Evolutionary conservation across 305 asterid genomes (phyloP).

Genomic region (Lippia alba): DNA sequence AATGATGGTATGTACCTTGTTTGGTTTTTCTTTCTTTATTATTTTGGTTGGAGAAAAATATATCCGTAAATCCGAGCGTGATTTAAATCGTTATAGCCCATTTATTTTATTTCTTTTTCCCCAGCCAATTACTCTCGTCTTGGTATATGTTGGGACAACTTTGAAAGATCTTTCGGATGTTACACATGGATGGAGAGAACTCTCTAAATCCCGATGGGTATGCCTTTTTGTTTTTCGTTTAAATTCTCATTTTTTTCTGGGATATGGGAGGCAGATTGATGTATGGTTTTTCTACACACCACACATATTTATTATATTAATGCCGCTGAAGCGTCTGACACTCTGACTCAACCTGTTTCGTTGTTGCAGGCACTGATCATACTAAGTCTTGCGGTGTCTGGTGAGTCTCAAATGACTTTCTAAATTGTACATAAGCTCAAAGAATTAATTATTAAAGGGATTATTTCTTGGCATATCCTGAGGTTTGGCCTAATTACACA

Average conservation of each 20-base stretch:
- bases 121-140: slow-evolving; percentile 90
- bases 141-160: slow-evolving; percentile 94
- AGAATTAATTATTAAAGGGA: too few species aligned
- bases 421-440: too few species aligned
- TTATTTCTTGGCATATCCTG: too few species aligned
- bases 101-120: slow-evolving; percentile 20
- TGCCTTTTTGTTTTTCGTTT: slow-evolving; percentile 30
- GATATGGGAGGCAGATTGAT: too few species aligned
- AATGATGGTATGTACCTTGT: slow-evolving; percentile 67
- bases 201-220: slow-evolving; percentile 87
- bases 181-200: slow-evolving; percentile 83
- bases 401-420: slow-evolving; percentile 46
- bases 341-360: slow-evolving; percentile 16
- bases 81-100: slow-evolving; percentile 3
- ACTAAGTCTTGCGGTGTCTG: slow-evolving; percentile 73
- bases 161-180: slow-evolving; percentile 94
- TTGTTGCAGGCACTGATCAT: slow-evolving; percentile 65
- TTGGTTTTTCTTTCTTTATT: too few species aligned
- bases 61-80: not conserved
- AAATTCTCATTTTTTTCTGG: not conserved
- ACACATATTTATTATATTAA: too few species aligned
- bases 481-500: too few species aligned
- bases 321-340: not conserved
- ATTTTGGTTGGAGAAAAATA: not conserved
- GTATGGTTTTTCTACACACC: too few species aligned